Conservation (phyloP, 345 rosid genomes). For the Eucalyptus regnans region DNA sequence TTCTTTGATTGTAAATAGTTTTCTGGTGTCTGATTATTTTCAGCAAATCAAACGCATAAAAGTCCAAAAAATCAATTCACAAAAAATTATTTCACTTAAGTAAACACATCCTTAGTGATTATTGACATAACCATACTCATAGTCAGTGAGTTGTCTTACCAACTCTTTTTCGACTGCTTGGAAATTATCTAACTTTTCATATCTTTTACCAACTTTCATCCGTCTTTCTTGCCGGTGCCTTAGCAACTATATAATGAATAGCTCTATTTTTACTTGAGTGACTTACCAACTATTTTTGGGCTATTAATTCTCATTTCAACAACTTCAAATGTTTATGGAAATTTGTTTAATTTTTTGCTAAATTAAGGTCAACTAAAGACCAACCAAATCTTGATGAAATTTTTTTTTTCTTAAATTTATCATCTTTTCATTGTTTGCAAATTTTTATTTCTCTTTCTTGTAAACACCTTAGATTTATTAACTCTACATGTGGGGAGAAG, state of each 20-base stretch:
- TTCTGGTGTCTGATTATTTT: fast-evolving
- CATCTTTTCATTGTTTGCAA: not conserved
- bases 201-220: not conserved
- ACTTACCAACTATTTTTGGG: not conserved
- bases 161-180: not conserved
- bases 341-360: too few relatives aligned
- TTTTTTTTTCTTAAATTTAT: not conserved
- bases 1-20: fast-evolving
- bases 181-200: not conserved
- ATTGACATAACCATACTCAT: not conserved
- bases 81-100: not conserved
- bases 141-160: not conserved
- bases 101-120: not conserved
- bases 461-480: not conserved
- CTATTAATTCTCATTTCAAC: not conserved
- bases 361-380: not conserved
- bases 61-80: fast-evolving
- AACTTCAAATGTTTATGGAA: not conserved
- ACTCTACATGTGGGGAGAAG: not conserved
- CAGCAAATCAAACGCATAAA: fast-evolving
- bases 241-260: not conserved
- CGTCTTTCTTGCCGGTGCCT: not conserved
- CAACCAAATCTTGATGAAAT: not conserved
- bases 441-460: not conserved
- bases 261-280: not conserved